A percentile compares a stretch with the other conserved stretches of the same genome.
Evolutionary conservation across 108 stramenopile species (phyloP).

Genomic region (Cyclotella baltica): DNA sequence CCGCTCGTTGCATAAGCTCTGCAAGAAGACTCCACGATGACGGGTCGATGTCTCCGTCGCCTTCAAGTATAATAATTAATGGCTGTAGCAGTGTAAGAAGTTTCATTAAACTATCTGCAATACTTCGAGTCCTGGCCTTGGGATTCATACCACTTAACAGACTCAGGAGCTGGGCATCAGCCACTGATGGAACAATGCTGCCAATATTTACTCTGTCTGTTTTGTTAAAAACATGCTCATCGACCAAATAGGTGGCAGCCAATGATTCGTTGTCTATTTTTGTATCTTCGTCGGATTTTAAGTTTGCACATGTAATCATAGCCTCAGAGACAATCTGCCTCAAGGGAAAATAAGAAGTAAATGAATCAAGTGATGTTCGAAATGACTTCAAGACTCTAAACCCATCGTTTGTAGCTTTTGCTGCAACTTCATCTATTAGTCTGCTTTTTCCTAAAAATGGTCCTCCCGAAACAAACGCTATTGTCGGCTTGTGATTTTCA

Average conservation of each 20-base stretch:
- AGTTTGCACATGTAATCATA: constrained; percentile 42
- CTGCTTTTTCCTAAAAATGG: constrained; percentile 58
- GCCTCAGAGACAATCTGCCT: constrained; percentile 51
- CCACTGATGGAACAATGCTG: constrained; percentile 50
- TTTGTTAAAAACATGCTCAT: constrained; percentile 50
- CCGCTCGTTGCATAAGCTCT: constrained; percentile 52
- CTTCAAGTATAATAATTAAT: constrained; percentile 47
- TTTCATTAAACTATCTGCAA: constrained; percentile 60
- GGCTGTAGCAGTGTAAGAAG: constrained; percentile 48
- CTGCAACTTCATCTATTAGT: constrained; percentile 49
- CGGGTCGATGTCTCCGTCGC: constrained; percentile 58
- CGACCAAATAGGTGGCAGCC: constrained; percentile 46
- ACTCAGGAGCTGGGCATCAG: constrained; percentile 58
- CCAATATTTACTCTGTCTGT: constrained; percentile 57
- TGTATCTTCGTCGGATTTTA: constrained; percentile 12
- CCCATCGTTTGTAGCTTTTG: constrained; percentile 39
- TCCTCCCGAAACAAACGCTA: constrained; percentile 48
- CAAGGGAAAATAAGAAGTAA: constrained; percentile 57
- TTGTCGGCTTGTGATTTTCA: constrained; percentile 25
- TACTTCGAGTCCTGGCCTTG: constrained; percentile 50
- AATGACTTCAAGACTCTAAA: constrained; percentile 53
- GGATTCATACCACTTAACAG: constrained; percentile 54
- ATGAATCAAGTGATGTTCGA: constrained; percentile 56
- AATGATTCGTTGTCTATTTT: constrained; percentile 34
- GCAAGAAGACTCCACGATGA: constrained; percentile 58